Base-by-base conservation (phyloP, 1,139 yeast species). In the Sugiyamaella neomexicana region DNA sequence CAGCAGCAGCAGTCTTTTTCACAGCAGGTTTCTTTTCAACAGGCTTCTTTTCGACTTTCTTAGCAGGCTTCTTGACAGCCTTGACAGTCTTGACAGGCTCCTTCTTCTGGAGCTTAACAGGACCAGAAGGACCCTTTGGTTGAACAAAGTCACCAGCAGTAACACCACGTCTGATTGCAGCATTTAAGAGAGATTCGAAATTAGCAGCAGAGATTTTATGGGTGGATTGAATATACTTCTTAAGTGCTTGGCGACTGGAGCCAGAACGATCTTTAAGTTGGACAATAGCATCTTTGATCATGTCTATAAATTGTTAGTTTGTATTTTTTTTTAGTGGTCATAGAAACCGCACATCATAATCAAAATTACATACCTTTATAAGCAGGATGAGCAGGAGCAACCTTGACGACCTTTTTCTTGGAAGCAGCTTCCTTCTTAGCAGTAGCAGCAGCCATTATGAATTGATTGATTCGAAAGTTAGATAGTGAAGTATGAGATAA, bases 51-150 rank as follows among this genome's bases (percentile, higher is more conserved):
- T 29, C 39, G 34, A 41, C 49, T 32, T 46, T 29, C n/a, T 29
- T 29, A 16, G 65, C 59, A 23, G 65, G 58, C 53, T 58, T 61
- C 60, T 62, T 53, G 31, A 65, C 59, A 38, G 62, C 58, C 15
- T 34, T 42, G 25, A 39, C 37, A 15, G 27, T 44, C 40, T 41
- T 20, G 25, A 61, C 59, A 17, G 66, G 66, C 52, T 69, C 69
- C 60, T 72, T 71, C 76, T 81, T 81, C 66, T 75, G 77, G 61
- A 83, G 72, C 72, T 85, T 85, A 61, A 85, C 82, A 31, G 89
- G 86, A 45, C 90, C 90, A 29, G 88, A 81, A 16, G 89, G 83
- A n/a, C 96, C 97, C 76, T 89, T 89, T 68, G 96, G 96, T 73
- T 88, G 96, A 48, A 80, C 72, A 65, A 90, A 86, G 54, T 82